Base-by-base conservation (phyloP, 495 filamentous ascomycete genomes). In the Penicillium turbatum region DNA sequence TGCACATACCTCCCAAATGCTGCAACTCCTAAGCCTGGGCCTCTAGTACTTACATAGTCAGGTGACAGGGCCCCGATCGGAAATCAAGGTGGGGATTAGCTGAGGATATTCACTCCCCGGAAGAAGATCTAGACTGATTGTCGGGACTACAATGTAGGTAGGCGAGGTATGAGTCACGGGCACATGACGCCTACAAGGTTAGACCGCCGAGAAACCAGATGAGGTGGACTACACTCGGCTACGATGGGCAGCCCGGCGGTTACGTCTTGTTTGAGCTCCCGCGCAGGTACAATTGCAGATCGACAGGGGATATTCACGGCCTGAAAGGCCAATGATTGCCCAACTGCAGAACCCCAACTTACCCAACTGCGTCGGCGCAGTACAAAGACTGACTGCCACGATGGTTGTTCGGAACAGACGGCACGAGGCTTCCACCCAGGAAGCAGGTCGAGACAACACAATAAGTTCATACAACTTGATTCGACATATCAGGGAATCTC, bases 401-500 rank as follows among this genome's bases (percentile, higher is more conserved):
- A 11, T 27, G 16, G 21, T 19, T n/a, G 11, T 4, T 5, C n/a
- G 32, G 32, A 21, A 37, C 11, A 35, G n/a, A 12, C 12, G 36
- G 31, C 36, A 27, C 46, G 46, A 37, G 26, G 15, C 35, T 49
- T 49, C 35, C 45, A 37, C 3, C 7, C 21, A 1, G 11, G 43
- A 46, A 48, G 40, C 17, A 24, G 11, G 31, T 42, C 38, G 12
- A 35, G 32, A 43, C 15, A 38, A 3, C 35, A 40, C 3, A 13
- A 46, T 38, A 29, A 38, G 32, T 43, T 59, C 41, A 42, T 41
- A 57, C 53, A 53, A 51, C 39, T 51, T 31, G 53, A 51, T 57
- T 59, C 50, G 44, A 48, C 35, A 48, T 53, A 30, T 53, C 41
- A 61, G 51, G 57, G 56, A 64, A 56, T 60, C 50, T 44, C 45